Base-by-base conservation (phyloP, 371 early-diverging fungal genomes). In the Actinomortierella ambigua region DNA sequence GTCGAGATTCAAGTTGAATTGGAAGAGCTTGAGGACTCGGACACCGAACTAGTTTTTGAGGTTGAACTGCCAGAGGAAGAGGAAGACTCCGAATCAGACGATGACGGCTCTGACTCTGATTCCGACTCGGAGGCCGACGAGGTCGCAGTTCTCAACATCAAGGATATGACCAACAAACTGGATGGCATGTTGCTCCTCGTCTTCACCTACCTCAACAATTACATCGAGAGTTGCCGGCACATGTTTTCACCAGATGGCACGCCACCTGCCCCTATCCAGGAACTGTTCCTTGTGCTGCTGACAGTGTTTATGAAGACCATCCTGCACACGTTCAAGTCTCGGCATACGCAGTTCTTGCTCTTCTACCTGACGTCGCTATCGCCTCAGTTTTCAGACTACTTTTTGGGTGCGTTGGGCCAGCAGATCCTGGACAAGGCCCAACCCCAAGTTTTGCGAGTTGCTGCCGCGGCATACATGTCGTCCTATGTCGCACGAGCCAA, bases 1-100 rank as follows among this genome's bases (percentile, higher is more conserved):
- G 82, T 93, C 9, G 97, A 95, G 70, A 94, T 98, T 48, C 96
- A 97, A 66, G 88, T 91, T 1, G 96, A 94, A 59, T 65, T 96
- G 47, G 97, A 97, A 24, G 97, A 98, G 23, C 76, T 95, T 28
- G 91, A 92, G n/a, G 90, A 90, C 46, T 89, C 91, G 5, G 85
- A 82, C 18, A 82, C 76, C 43, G 77, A 80, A 64, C 78, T 84
- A 18, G 86, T 81, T 44, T 78, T 81, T 34, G 82, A 80, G 28
- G 79, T 80, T 48, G 84, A 85, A 55, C 57, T 61, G 11, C 60
- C 9, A 5, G 76, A 81, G 0, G 68, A 65, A 7, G 73, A 71
- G 17, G 63, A 55, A 2, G 67, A 77, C 28, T 50, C 54, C 1
- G 65, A 68, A n/a, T 53, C 55, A 9, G 77, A 77, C 23, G 81